A percentile compares a stretch with the other conserved stretches of the same genome.
Conservation (phyloP, 1,139 yeast species). For the Hanseniaspora sp. region DNA sequence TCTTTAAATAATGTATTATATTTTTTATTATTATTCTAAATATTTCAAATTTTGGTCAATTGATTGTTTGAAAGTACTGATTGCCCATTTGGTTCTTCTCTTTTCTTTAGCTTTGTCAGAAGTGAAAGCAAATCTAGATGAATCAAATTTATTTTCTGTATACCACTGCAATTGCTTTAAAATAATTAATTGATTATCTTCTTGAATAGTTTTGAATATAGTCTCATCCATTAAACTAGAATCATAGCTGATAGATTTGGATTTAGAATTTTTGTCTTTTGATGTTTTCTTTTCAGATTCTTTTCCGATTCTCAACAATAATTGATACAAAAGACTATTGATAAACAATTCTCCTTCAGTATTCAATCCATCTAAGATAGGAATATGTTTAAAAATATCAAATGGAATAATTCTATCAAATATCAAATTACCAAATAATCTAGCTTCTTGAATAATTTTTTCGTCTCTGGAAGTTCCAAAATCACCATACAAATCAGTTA, state of each 20-base stretch:
- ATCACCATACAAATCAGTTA: conserved; percentile 24
- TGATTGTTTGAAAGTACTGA: conserved; percentile 18
- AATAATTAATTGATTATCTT: conserved; percentile 46
- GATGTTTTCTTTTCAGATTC: conserved; percentile 48
- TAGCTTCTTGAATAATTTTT: conserved; percentile 59
- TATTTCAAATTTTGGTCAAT: conserved; percentile 20
- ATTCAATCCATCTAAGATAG: conserved; percentile 65
- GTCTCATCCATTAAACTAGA: conserved; percentile 46
- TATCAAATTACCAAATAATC: conserved; percentile 64
- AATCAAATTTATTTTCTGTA: conserved; percentile 42
- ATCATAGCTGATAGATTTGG: conserved; percentile 39
- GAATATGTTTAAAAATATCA: conserved; percentile 60
- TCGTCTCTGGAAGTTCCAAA: conserved; percentile 45
- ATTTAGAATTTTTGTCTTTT: conserved; percentile 26
- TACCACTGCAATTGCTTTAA: conserved; percentile 68
- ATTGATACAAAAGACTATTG: conserved; percentile 60
- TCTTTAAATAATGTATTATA: too few species aligned
- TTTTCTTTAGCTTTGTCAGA: conserved; percentile 39
- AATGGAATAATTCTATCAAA: conserved; percentile 64
- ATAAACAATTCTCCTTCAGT: conserved; percentile 56
- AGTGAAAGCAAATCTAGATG: conserved; percentile 38
- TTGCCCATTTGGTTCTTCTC: conserved; percentile 58
- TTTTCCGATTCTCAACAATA: conserved; percentile 57
- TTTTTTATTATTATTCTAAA: conserved; percentile 5
- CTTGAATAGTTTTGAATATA: conserved; percentile 41